Evolutionary conservation across 805 yeast genomes (phyloP), one percentile per base, ranked within the genome.

Genomic region (Metschnikowia similis): DNA sequence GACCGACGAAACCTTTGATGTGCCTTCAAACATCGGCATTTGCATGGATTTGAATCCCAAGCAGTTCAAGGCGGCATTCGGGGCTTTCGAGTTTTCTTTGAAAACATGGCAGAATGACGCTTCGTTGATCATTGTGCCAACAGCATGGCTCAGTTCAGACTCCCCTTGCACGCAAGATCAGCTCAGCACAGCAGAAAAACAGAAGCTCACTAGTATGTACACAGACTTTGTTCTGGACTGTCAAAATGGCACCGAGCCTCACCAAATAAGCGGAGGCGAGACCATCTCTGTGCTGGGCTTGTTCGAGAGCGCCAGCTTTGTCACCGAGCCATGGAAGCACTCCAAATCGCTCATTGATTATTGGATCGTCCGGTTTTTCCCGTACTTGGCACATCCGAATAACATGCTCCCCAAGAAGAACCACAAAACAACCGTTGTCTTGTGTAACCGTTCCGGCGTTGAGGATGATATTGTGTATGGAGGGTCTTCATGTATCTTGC

Each of bases 11-110:
- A 29, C 17, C 8, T 7, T 39, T 8, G 34, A 36, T 26, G 52
- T 66, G 9, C 54, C 55, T 1, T 70, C 85, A 1, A 76, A 83
- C 32, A 73, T 91, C 48, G 98, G 97, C 0, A 89, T 91, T 6
- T 91, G 98, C 64, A 91, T 91, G 97, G 98, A 91, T 67, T 66
- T 91, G 53, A 90, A 88, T 63, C 96, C 97, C 0, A 86, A 87
- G 64, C 76, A 87, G 62, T 91, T 91, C 64, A 72, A 79, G 54
- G 89, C 96, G 1, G 90, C 95, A 1, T 90, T 89, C 66, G 72
- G 76, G 35, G 75, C 72, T 27, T 89, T 79, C 62, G 97, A 91
- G 65, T 88, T 87, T 65, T 76, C 91, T 0, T 63, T 66, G 29
- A 72, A 74, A 47, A 82, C 87, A 51, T 61, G 70, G 17, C 57